phyloP scores from a whole-genome alignment of 2,329 filamentous ascomycete genomes.

The Aschersonia sp. region DNA sequence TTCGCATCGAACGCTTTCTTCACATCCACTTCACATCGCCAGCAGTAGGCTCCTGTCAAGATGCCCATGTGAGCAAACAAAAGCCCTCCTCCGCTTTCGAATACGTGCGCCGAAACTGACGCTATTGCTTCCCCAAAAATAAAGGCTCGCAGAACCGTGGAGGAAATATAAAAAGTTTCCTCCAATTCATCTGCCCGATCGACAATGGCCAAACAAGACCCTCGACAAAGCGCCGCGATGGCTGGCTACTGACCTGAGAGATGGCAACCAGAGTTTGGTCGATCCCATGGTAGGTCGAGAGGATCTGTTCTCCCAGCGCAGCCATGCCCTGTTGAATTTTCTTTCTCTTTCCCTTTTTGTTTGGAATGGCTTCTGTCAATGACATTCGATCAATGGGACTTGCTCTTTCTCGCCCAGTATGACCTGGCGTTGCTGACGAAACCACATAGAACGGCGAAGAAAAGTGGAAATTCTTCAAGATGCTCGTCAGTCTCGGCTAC shows the following conservation, averaged over 20 bases:
- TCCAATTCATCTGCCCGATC: constrained; percentile 43
- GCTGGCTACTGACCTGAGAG: constrained; percentile 70
- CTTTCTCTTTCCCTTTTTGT: too few relatives aligned
- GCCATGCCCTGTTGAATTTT: too few relatives aligned
- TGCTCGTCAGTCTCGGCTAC: constrained; percentile 83
- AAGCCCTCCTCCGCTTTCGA: not conserved
- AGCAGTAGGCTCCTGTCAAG: not conserved
- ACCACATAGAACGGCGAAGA: constrained; percentile 66
- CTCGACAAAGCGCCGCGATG: constrained; percentile 79
- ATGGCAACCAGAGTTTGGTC: constrained; percentile 86
- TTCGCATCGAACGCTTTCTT: too few relatives aligned
- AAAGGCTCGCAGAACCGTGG: constrained; percentile 59
- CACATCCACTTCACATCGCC: too few relatives aligned
- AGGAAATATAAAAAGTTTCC: constrained; percentile 63
- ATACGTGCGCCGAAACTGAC: not conserved
- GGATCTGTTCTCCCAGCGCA: too few relatives aligned
- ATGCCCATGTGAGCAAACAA: not conserved
- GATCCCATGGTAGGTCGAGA: constrained; percentile 66
- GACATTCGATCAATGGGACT: too few relatives aligned
- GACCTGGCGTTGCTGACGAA: too few relatives aligned
- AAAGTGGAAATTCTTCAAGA: constrained; percentile 91
- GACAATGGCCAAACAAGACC: constrained; percentile 72
- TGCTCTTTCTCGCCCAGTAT: too few relatives aligned
- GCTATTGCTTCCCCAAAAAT: not conserved
- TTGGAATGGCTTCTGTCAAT: too few relatives aligned